Evolutionary conservation across 2,329 filamentous ascomycete genomes (phyloP), one percentile per base, ranked within the genome.

Genomic region (Epicoccum nigrum): DNA sequence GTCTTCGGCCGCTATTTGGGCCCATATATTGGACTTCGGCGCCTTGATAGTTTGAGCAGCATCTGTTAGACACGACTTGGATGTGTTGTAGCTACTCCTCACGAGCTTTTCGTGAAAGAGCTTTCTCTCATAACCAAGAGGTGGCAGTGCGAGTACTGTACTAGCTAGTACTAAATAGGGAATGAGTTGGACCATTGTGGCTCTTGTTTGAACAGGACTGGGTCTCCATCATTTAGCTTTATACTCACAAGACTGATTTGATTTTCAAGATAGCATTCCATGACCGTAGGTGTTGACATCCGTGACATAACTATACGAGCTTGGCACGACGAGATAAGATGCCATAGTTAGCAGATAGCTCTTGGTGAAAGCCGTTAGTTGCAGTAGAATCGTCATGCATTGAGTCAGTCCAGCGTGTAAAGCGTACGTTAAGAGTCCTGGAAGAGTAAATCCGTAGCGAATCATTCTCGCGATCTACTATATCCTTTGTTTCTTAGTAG

Each of bases 21-120:
- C 62, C 76, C 76, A 79, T 17, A 76, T 64, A 45, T 79, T 79
- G 11, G 55, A 31, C 47, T 73, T 76, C 4, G 76, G 75, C 2
- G 75, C 76, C 17, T 33, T 51, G 4, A 51, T 60, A 9, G 42
- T 41, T 5, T 51, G 56, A 13, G 62, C 56, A 25, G 45, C 55
- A 13, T 56, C 55, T 2, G 40, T 27, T 6, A 61, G 43, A 39
- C 59, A 66, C 13, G 54, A 56, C 7, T 38, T 16, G 7, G 53
- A 27, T 20, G 8, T 16, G 40, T 63, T 66, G 23, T 46, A 38
- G 8, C 27, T 40, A 12, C 59, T 54, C 37, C 60, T 65, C 23
- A 53, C 55, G 15, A 67, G 59, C 16, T 41, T 42, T 30, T 62
- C 58, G 23, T 51, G 55, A 5, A 65, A 41, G 16, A 67, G 39